phyloP scores from a whole-genome alignment of 345 rosid genomes.

The Rhodamnia rubescens region DNA sequence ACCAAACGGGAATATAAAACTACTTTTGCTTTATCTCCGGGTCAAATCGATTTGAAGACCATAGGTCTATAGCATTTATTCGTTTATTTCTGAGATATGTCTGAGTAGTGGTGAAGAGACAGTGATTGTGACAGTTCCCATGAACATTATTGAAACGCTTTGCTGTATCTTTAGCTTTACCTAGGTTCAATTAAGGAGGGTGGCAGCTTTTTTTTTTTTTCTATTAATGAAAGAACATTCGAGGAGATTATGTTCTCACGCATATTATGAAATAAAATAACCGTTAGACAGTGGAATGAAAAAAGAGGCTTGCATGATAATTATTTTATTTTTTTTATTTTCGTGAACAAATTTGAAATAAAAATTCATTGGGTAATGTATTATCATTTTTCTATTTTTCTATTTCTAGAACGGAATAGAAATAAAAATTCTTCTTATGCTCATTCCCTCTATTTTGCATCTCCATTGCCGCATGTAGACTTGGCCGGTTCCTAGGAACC shows the following conservation, averaged over 20 bases:
- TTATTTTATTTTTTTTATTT: too few species aligned
- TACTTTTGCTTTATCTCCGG: too few species aligned
- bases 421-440: too few species aligned
- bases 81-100: background rate
- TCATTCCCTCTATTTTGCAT: too few species aligned
- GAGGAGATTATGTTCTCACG: background rate
- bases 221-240: background rate
- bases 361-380: too few species aligned
- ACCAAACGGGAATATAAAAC: background rate
- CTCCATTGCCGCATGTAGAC: too few species aligned
- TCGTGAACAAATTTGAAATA: too few species aligned
- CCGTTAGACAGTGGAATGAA: background rate
- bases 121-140: background rate
- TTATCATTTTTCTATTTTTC: too few species aligned
- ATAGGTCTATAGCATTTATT: background rate
- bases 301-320: rapidly evolving
- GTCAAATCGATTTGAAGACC: background rate
- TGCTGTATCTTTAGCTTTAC: background rate
- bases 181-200: background rate
- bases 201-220: background rate
- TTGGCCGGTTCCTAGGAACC: too few species aligned
- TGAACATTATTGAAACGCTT: background rate
- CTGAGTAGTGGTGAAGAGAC: background rate
- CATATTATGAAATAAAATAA: background rate
- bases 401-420: too few species aligned